Evolutionary conservation across 1,284 basidiomycete genomes (phyloP).

Genomic region (Ceratobasidium sp.): DNA sequence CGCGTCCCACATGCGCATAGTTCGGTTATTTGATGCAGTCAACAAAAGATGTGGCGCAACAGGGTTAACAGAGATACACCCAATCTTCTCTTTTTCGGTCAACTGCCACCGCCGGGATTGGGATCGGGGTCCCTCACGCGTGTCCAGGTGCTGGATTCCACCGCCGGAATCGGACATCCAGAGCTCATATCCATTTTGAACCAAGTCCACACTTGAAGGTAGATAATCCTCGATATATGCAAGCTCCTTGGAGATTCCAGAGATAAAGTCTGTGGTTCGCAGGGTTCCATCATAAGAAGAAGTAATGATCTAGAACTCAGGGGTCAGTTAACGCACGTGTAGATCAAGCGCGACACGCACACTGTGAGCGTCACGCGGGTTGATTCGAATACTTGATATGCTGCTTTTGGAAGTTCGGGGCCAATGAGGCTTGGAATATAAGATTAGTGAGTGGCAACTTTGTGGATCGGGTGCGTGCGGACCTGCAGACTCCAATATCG

Average conservation of each 20-base stretch:
- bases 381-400: slow-evolving; percentile 73
- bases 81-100: slow-evolving; percentile 69
- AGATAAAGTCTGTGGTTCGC: slow-evolving; percentile 64
- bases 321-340: background rate
- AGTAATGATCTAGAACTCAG: slow-evolving; percentile 65
- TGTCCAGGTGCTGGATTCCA: slow-evolving; percentile 71
- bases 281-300: slow-evolving; percentile 78
- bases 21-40: slow-evolving; percentile 72
- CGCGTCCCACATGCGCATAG: slow-evolving; percentile 76
- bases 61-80: slow-evolving; percentile 75
- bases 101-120: slow-evolving; percentile 66
- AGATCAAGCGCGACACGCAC: slow-evolving; percentile 52
- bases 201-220: slow-evolving; percentile 68
- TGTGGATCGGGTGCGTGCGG: slow-evolving; percentile 79
- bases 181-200: slow-evolving; percentile 70
- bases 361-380: slow-evolving; percentile 71
- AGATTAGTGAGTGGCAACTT: slow-evolving; percentile 75
- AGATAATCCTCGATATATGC: slow-evolving; percentile 64
- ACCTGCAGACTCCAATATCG: slow-evolving; percentile 77
- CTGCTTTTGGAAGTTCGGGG: slow-evolving; percentile 76
- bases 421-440: slow-evolving; percentile 68
- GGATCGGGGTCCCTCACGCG: slow-evolving; percentile 59
- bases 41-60: slow-evolving; percentile 66
- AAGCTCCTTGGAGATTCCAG: slow-evolving; percentile 69
- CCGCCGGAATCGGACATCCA: slow-evolving; percentile 76